Base-by-base conservation (phyloP, 805 yeast species). In the Schwanniomyces occidentalis region DNA sequence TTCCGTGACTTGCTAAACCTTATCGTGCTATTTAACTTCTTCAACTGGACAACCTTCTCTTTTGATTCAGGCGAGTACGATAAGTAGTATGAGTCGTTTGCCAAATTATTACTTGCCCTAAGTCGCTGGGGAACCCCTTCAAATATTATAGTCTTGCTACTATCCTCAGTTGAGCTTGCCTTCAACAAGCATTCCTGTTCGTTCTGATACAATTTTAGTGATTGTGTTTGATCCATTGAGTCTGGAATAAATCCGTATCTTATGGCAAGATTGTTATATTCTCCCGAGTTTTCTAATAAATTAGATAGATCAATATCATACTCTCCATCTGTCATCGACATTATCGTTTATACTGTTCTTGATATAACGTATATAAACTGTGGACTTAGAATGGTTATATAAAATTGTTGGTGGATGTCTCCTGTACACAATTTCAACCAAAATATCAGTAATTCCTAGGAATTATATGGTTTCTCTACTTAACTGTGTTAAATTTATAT, bases 181-280 rank as follows among this genome's bases (percentile, higher is more conserved):
- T 58, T 55, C 20, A 67, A 37, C 13, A 66, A 42, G 28, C 66
- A 51, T 30, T 59, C 56, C 28, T 56, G 58, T 34, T 57, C 58
- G 34, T 52, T 54, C 33, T 63, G 66, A 45, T 61, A 66, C 30
- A 68, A 48, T 14, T 45, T 53, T 24, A 66, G 42, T 4, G 62
- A 61, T 32, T 52, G 49, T 3, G 52, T 28, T 36, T 62, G 63
- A 40, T 66, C 71, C 66, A 67, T 56, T 17, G 68, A 54, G 32
- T 63, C 69, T 4, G 71, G 71, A 7, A 64, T 54, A 37, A 62
- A 58, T 14, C 72, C 72, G 40, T 68, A 68, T 18, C 73, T 52
- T 17, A 68, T 48, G 15, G 64, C 68, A 9, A 58, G 31, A 25
- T 33, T 38, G 10, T 22, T 29, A 4, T 24, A 32, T 14, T 17